Conservation (phyloP, 2,329 filamentous ascomycete genomes). For the Amesomyces nigricolor region DNA sequence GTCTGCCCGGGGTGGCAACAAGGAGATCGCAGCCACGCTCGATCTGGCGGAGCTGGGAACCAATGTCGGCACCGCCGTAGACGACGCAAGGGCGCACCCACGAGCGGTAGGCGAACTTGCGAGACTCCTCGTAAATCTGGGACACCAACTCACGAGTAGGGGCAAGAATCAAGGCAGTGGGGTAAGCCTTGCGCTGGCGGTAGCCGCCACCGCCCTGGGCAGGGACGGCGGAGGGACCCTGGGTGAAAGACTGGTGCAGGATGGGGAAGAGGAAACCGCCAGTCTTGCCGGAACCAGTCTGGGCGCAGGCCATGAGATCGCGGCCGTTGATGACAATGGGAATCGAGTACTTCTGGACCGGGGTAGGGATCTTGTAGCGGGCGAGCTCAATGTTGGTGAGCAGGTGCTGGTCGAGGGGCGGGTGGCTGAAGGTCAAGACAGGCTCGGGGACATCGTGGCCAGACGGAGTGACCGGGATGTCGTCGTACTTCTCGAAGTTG, state of each 20-base stretch:
- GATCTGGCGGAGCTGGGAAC: conserved; percentile 95
- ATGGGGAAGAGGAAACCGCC: conserved; percentile 99
- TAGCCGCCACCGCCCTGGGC: conserved; percentile 67
- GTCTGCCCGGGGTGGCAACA: conserved; percentile 92
- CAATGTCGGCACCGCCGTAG: conserved; percentile 98
- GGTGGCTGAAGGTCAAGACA: conserved; percentile 84
- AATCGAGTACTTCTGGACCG: conserved; percentile 98
- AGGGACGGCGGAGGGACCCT: conserved; percentile 70
- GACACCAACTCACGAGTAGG: conserved; percentile 98
- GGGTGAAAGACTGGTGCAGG: conserved; percentile 92
- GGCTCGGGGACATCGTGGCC: conserved; percentile 90
- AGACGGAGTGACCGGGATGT: conserved; percentile 96
- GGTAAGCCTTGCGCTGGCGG: conserved; percentile 95
- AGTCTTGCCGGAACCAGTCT: conserved; percentile 99
- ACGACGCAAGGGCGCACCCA: conserved; percentile 99
- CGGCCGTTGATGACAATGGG: conserved; percentile 97
- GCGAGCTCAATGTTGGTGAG: conserved; percentile 89
- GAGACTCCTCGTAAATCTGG: conserved; percentile 94
- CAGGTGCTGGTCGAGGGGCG: conserved; percentile 90
- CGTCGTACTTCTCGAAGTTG: conserved; percentile 99
- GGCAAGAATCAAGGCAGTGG: conserved; percentile 90
- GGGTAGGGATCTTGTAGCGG: conserved; percentile 91
- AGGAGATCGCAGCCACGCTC: conserved; percentile 95
- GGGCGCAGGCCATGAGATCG: conserved; percentile 98
- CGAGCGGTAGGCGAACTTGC: conserved; percentile 97